phyloP scores from a whole-genome alignment of 1,139 yeast genomes.

The Suhomyces yuchorum region DNA sequence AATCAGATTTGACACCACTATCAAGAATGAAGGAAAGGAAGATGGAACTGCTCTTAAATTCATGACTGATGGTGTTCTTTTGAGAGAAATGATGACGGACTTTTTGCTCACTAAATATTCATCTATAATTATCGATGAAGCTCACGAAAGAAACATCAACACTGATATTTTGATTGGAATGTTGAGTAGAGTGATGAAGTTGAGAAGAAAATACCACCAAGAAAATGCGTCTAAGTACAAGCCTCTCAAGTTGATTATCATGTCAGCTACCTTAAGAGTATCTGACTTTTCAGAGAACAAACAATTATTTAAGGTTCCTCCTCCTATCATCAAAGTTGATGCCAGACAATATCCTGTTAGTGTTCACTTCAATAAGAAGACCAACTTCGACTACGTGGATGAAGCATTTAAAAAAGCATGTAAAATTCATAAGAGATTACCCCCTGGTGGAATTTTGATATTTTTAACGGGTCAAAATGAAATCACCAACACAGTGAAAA shows the following conservation, averaged over 20 bases:
- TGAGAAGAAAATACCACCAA: constrained; percentile 61
- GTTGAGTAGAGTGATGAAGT: constrained; percentile 80
- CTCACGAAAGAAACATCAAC: constrained; percentile 94
- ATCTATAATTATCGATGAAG: constrained; percentile 89
- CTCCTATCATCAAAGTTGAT: constrained; percentile 88
- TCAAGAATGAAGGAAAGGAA: constrained; percentile 51
- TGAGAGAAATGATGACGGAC: constrained; percentile 91
- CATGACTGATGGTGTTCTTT: constrained; percentile 97
- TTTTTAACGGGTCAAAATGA: constrained; percentile 96
- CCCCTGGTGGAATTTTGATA: constrained; percentile 91
- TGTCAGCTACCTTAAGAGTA: constrained; percentile 97
- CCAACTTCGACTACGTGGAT: constrained; percentile 76
- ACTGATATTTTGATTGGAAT: constrained; percentile 96
- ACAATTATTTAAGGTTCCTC: constrained; percentile 69
- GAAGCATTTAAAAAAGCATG: constrained; percentile 85
- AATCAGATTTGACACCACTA: constrained; percentile 82
- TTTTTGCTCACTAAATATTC: constrained; percentile 80
- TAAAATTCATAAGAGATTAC: constrained; percentile 82
- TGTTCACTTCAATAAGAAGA: constrained; percentile 81
- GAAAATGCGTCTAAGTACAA: constrained; percentile 50
- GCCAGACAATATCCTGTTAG: constrained; percentile 96
- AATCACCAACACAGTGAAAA: constrained; percentile 73
- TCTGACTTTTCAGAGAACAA: constrained; percentile 87
- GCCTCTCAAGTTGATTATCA: constrained; percentile 69
- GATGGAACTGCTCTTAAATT: constrained; percentile 79